Base-by-base conservation (phyloP, 805 yeast genomes). In the Myxozyma neglecta region DNA sequence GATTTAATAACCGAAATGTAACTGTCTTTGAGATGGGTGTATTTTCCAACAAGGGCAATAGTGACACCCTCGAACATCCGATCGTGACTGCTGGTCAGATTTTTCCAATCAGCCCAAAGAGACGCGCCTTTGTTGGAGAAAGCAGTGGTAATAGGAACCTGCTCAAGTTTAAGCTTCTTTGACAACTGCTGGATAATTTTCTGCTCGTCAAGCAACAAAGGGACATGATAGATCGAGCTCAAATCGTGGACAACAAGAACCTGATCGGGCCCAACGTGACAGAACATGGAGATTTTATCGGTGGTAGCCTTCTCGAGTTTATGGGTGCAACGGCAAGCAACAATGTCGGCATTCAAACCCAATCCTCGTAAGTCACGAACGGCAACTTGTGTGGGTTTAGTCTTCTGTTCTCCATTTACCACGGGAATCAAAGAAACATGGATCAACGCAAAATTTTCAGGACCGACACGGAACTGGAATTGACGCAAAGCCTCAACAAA, bases 321-420 rank as follows among this genome's bases (percentile, higher is more conserved):
- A 69, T 88, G 88, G 56, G 90, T 82, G 80, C 99, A 94, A 80
- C 99, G 86, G 80, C 98, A 93, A 60, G 98, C 99, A 79, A 94
- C 90, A 85, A 94, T 87, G 76, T 94, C 98, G 20, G 98, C 98
- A 43, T 87, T 85, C 74, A 94, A 83, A 71, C 99, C 99, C 64
- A 93, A 80, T 51, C 97, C 89, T 78, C 99, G 88, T 77, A 94
- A 83, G 76, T 94, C 99, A 76, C 91, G 90, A 73, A 94, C 89
- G 52, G 99, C 99, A 67, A 98, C 99, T 80, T 94, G 99, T 11
- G 99, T 94, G 61, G 99, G 99, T 78, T 94, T 94, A 47, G 99
- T 94, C 82, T 94, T 94, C 77, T 94, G 97, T 80, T 94, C 99
- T 65, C 98, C 99, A 70, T 92, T 96, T 72, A 94, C 93, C 53